Conservation (phyloP, 1,284 basidiomycete genomes). For the Meira nashicola region DNA sequence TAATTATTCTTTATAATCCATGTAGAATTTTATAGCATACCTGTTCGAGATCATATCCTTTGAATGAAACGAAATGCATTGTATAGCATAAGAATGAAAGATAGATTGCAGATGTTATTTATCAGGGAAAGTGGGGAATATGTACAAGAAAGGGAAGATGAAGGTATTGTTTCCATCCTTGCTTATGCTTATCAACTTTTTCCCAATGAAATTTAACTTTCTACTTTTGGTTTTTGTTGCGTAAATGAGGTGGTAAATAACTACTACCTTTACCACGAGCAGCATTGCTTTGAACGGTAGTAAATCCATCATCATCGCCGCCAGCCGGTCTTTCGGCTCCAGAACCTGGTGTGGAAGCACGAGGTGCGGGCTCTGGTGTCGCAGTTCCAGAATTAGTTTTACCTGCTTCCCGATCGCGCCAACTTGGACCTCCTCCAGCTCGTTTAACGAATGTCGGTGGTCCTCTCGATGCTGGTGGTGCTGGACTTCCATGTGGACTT, state of each 20-base stretch:
- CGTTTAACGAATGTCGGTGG: conserved; percentile 21
- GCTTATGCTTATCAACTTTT: no score
- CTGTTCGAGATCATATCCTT: no score
- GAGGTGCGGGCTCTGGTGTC: conserved; percentile 17
- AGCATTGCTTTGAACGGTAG: conserved; percentile 26
- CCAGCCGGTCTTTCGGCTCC: conserved; percentile 8
- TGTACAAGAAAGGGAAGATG: no score
- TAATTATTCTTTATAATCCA: no score
- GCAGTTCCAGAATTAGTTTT: conserved; percentile 14
- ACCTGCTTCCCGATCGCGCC: conserved; percentile 14
- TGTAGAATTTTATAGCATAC: no score
- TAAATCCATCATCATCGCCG: conserved; percentile 28
- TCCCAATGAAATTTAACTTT: no score
- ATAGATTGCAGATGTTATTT: no score
- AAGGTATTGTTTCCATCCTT: no score
- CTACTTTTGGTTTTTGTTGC: background rate
- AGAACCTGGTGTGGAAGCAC: conserved; percentile 14
- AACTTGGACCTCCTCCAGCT: conserved; percentile 16
- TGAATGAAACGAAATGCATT: no score
- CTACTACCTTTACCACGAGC: conserved; percentile 15
- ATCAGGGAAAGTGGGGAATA: no score
- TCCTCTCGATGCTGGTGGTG: conserved; percentile 16
- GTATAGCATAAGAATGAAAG: no score
- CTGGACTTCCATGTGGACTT: conserved; percentile 2
- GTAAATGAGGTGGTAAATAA: conserved; percentile 2